Base-by-base conservation (phyloP, 1,284 basidiomycete genomes). In the Boletus smithii region DNA sequence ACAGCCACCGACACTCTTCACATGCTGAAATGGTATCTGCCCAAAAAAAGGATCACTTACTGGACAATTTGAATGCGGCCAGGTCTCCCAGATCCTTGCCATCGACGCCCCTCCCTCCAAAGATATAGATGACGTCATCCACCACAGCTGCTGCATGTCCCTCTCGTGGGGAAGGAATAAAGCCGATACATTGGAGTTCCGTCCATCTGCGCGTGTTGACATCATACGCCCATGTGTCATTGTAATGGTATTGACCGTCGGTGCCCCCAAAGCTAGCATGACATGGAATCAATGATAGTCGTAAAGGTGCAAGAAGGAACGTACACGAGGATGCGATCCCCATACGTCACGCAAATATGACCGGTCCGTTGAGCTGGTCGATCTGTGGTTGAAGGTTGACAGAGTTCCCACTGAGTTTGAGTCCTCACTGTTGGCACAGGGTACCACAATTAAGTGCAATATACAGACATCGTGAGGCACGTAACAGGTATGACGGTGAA, bases 191-290 rank as follows among this genome's bases (percentile, higher is more conserved):
- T 33, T 88, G 85, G 47, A 99, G 74, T 67, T 99, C 97, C 11
- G 87, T 79, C 97, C 97, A 99, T 40, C 72, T 79, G 49, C 81
- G 79, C 0, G 91, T 88, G 26, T 76, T 77, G 38, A 94, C 76
- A 67, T 97, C 94, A 68, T 93, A 98, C 22, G 86, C 80, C 97
- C 97, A 99, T 5, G 95, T 99, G 65, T 99, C 97, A 69, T 99
- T 99, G 73, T 99, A 99, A 69, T 99, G 97, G 70, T 92, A 99
- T 65, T 91, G 87, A 22, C 95, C 95, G 61, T 99, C 97, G 5
- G 97, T 99, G 44, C 97, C 97, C 39, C 97, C 97, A 60, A 99
- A 99, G 47, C 93, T 93, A 61, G 44, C 42, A 51, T 51, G 49
- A 42, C 37, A 59, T 45, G 33, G 16, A 34, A 32, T 58, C 37